A percentile compares a stretch with the other conserved stretches of the same genome.
Evolutionary conservation across 768 basidiomycete genomes (phyloP).

Genomic region (Trametes meyenii): DNA sequence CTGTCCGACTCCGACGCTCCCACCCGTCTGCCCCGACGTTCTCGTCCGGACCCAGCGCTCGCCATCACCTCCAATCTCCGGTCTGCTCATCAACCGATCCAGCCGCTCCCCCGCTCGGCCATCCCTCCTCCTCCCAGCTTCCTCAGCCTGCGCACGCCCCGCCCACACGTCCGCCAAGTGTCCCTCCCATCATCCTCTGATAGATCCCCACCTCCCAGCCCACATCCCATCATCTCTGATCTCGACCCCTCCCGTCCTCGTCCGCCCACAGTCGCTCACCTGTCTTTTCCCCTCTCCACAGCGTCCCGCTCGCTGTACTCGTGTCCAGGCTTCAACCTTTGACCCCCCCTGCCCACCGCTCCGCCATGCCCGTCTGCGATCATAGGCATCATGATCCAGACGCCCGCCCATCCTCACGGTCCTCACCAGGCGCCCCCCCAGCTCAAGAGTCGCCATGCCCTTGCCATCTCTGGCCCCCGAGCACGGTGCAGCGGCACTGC

Average conservation of each 20-base stretch:
- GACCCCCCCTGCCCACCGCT: no score
- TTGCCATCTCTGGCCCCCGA: neutral
- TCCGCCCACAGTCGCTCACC: neutral
- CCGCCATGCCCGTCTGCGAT: no score
- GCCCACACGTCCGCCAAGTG: conserved; percentile 12
- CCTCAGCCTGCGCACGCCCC: neutral
- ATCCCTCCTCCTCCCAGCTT: neutral
- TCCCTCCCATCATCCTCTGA: conserved; percentile 14
- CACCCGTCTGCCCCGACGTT: neutral
- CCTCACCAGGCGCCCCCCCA: no score
- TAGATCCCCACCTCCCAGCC: conserved; percentile 8
- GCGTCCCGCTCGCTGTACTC: neutral
- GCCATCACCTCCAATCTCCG: conserved; percentile 8
- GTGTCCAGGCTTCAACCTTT: no score
- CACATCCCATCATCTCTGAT: conserved; percentile 12
- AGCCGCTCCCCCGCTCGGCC: neutral
- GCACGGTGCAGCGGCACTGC: conserved; percentile 2
- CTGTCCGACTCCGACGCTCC: neutral
- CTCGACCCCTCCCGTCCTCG: neutral
- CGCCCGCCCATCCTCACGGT: no score
- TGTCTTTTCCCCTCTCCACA: neutral
- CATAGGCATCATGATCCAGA: neutral
- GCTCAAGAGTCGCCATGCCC: neutral
- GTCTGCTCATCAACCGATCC: conserved; percentile 14
- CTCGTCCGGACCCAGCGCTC: conserved; percentile 3